These are phyloP conservation scores for Aspergillus fumigatiaffinis DNA, from an alignment of 2,329 filamentous ascomycete genomes.

Conservation along the genomic window DNA sequence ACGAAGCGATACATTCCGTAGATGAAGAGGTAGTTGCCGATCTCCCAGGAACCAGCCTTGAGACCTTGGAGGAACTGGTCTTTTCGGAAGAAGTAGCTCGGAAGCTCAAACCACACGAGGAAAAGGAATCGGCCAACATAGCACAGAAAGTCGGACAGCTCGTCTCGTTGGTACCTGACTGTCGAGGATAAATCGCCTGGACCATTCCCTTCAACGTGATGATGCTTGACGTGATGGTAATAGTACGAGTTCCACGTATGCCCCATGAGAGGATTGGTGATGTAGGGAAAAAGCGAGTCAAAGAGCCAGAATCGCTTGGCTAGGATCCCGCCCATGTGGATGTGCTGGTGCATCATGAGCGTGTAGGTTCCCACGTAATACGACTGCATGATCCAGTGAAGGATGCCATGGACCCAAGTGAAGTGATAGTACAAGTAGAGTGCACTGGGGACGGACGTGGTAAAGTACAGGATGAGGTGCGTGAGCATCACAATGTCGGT, in stretches of 20 bases:
- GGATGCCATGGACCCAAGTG: conserved; percentile 61
- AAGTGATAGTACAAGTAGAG: conserved; percentile 63
- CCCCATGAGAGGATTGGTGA: conserved; percentile 72
- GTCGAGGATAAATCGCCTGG: conserved; percentile 73
- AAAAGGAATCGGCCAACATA: conserved; percentile 73
- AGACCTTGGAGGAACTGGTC: conserved; percentile 53
- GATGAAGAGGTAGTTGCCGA: conserved; percentile 53
- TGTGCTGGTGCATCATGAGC: conserved; percentile 80
- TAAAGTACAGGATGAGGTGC: conserved; percentile 68
- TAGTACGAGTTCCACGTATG: conserved; percentile 84
- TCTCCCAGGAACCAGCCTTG: conserved; percentile 60
- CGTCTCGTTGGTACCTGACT: conserved; percentile 71
- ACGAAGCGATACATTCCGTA: conserved; percentile 47
- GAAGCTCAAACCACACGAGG: conserved; percentile 70
- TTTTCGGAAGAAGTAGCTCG: conserved; percentile 66
- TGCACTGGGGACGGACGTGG: conserved; percentile 67
- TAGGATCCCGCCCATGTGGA: conserved; percentile 70
- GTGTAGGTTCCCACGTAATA: conserved; percentile 73
- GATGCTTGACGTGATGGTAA: conserved; percentile 82
- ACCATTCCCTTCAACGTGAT: conserved; percentile 78
- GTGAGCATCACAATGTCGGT: conserved; percentile 77
- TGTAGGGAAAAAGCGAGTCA: conserved; percentile 66
- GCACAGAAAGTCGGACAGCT: conserved; percentile 60
- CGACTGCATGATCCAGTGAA: conserved; percentile 63
- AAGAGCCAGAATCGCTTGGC: conserved; percentile 52